Percentiles rank a stretch among this genome's conserved stretches.
phyloP scores from a whole-genome alignment of 202 grass and related monocot species.

The Panicum hallii region DNA sequence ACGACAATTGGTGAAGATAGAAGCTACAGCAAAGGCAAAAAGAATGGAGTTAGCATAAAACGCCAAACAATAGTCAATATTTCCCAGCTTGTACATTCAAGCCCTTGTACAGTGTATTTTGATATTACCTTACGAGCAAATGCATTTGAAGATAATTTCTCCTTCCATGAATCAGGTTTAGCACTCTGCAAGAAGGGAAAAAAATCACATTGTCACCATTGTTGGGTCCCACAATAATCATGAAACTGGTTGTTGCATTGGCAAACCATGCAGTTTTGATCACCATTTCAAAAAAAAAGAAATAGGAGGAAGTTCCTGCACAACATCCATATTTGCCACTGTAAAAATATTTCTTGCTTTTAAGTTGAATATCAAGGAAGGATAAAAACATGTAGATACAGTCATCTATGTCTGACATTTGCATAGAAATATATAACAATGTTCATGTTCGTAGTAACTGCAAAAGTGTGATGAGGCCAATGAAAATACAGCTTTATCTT shows the following conservation, averaged over 20 bases:
- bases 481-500: constrained; percentile 5
- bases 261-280: neutral
- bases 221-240: neutral
- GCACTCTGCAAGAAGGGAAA: constrained; percentile 45
- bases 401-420: neutral
- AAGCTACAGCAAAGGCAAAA: constrained; percentile 62
- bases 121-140: constrained; percentile 69
- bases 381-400: constrained; percentile 15
- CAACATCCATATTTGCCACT: constrained; percentile 17
- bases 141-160: constrained; percentile 63
- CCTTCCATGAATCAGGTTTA: constrained; percentile 71
- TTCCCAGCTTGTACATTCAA: neutral
- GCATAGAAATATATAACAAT: neutral
- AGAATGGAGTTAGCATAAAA: constrained; percentile 12
- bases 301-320: neutral
- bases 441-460: neutral
- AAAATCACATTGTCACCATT: constrained; percentile 22
- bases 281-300: neutral
- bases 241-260: neutral
- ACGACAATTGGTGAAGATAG: constrained; percentile 64
- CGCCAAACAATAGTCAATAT: neutral
- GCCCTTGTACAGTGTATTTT: constrained; percentile 14
- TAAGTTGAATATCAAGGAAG: neutral
- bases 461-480: neutral
- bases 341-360: constrained; percentile 7